These are phyloP conservation scores for Cladophialophora yegresii DNA, from an alignment of 2,329 filamentous ascomycete genomes.

Conservation along the genomic window DNA sequence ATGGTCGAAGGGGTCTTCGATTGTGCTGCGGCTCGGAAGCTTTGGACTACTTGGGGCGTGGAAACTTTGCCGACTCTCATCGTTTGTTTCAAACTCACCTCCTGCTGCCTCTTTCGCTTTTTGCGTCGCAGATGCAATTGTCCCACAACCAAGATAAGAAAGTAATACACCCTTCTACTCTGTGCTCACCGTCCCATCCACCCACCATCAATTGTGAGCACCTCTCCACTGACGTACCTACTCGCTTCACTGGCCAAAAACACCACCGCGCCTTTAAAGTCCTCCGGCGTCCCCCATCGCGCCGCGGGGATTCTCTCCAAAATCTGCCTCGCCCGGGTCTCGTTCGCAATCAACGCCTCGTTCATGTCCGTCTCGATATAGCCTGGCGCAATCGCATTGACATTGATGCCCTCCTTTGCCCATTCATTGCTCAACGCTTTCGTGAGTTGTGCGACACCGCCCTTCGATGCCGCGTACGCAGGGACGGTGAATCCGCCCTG, in stretches of 20 bases:
- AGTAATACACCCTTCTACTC: too few relatives aligned
- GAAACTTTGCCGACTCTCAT: background rate
- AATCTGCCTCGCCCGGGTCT: constrained; percentile 70
- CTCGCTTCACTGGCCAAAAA: constrained; percentile 52
- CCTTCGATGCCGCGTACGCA: constrained; percentile 83
- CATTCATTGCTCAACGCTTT: constrained; percentile 87
- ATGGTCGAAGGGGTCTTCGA: background rate
- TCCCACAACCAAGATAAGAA: background rate
- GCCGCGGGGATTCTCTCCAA: constrained; percentile 79
- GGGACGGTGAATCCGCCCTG: constrained; percentile 87
- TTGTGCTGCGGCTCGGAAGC: background rate
- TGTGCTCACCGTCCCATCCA: constrained; percentile 32
- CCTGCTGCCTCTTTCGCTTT: background rate
- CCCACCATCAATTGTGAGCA: constrained; percentile 45
- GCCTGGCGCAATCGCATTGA: constrained; percentile 86
- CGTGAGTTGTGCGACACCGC: constrained; percentile 79
- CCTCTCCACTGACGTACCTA: constrained; percentile 52
- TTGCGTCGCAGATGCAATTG: too few relatives aligned
- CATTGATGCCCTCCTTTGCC: constrained; percentile 74
- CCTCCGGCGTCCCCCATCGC: constrained; percentile 69
- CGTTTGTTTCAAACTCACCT: background rate
- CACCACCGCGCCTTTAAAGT: constrained; percentile 54
- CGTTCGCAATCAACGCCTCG: constrained; percentile 72
- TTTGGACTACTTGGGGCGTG: background rate
- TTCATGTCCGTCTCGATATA: constrained; percentile 98